Base-by-base conservation (phyloP, 768 basidiomycete genomes). In the Termitomyces sp. region DNA sequence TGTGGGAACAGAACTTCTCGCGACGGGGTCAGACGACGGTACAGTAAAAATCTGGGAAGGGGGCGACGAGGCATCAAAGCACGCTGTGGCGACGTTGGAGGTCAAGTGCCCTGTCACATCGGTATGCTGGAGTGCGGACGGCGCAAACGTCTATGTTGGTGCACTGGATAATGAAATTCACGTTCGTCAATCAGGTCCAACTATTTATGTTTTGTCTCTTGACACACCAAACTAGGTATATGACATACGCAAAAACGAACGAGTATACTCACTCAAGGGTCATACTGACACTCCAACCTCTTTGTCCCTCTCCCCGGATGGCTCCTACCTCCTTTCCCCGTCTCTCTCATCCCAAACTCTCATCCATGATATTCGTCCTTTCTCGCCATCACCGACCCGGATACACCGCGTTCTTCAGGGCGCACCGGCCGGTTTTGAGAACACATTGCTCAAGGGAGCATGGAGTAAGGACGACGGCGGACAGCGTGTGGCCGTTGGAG, bases 131-230 rank as follows among this genome's bases (percentile, higher is more conserved):
- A 89, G 90, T 69, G 85, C 84, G 20, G 97, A 99, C 67, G 97
- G 93, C 2, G 81, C 89, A 58, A 88, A 84, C 58, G 80, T 97
- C 34, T 99, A 92, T 63, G 83, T 92, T n/a, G 95, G 88, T 5
- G 94, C 91, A 15, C 72, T 98, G 65, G 96, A 99, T 73, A 99
- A 99, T 64, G 93, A 94, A 70, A 88, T 99, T 60, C 94, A 98
- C 69, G 94, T 96, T 66, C 62, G 89, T 80, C 39, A 37, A 50
- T 36, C 51, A 57, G 53, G n/a, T 20, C 39, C 10, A 6, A 49
- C n/a, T 12, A 15, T n/a, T n/a, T n/a, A 28, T 37, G 3, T 39
- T 28, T 26, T 12, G 5, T 10, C 18, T 28, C 13, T 37, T 28
- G 24, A 37, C 9, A 51, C 26, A n/a, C 54, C 15, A 3, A 37